phyloP scores from a whole-genome alignment of 2,329 filamentous ascomycete genomes.

The Pseudocercospora cruenta region DNA sequence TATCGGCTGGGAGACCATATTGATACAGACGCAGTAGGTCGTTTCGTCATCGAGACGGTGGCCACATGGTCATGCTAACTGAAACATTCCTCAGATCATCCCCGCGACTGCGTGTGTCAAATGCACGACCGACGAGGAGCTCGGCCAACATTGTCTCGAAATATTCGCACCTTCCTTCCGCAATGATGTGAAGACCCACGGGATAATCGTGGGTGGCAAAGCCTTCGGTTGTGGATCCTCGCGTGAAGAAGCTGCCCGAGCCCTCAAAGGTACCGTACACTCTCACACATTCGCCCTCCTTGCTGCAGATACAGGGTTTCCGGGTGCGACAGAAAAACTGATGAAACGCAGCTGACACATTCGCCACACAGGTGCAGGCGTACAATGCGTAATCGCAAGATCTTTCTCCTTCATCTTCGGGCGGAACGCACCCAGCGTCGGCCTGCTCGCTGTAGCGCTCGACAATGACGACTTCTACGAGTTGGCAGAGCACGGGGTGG shows the following conservation, averaged over 20 bases:
- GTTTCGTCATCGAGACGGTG: too few relatives aligned
- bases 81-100: not conserved
- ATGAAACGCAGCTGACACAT: too few relatives aligned
- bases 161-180: constrained; percentile 15
- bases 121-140: not conserved
- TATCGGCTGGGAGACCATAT: constrained; percentile 9
- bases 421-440: constrained; percentile 12
- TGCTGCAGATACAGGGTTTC: too few relatives aligned
- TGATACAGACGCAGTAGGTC: constrained; percentile 14
- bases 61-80: too few relatives aligned
- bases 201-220: constrained; percentile 18
- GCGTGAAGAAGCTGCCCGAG: constrained; percentile 14
- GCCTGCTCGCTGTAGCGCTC: constrained; percentile 13
- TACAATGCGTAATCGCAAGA: constrained; percentile 14
- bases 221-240: constrained; percentile 17
- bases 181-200: not conserved
- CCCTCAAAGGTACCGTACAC: constrained; percentile 18
- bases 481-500: too few relatives aligned
- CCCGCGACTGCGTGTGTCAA: not conserved
- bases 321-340: too few relatives aligned
- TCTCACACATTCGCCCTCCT: too few relatives aligned
- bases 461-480: too few relatives aligned
- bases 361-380: not conserved
- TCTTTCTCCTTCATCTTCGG: constrained; percentile 17
- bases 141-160: constrained; percentile 15